A percentile compares a stretch with the other conserved stretches of the same genome.
Evolutionary conservation across 495 filamentous ascomycete species (phyloP).

Genomic region (Cercophora newfieldiana): DNA sequence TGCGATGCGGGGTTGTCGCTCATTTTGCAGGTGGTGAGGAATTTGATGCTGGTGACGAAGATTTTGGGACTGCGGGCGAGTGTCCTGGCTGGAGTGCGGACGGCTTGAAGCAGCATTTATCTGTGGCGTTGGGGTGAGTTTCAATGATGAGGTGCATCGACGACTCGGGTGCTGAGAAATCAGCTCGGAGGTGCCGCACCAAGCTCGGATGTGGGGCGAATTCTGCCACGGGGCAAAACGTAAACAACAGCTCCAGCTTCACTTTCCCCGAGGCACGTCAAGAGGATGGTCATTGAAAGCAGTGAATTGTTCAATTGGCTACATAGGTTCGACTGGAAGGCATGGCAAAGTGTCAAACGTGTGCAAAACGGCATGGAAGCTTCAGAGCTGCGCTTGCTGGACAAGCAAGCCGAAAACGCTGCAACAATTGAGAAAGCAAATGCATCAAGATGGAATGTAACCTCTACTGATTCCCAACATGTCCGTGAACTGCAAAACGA

Average conservation of each 20-base stretch:
- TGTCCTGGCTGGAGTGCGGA: background rate
- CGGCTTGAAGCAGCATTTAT: background rate
- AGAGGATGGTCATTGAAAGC: background rate
- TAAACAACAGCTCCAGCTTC: background rate
- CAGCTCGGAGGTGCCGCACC: background rate
- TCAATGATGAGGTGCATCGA: background rate
- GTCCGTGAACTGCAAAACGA: slow-evolving; percentile 33
- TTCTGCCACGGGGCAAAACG: background rate
- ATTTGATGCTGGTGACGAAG: background rate
- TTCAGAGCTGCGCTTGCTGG: too few relatives aligned
- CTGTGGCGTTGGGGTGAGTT: background rate
- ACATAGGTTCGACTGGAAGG: background rate
- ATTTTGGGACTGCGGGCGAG: background rate
- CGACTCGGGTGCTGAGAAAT: background rate
- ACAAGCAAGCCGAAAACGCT: background rate
- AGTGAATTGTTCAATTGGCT: background rate
- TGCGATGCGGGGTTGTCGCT: background rate
- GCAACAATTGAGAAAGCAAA: background rate
- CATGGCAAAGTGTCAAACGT: too few relatives aligned
- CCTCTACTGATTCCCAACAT: slow-evolving; percentile 43
- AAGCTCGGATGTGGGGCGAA: background rate
- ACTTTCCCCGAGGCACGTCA: background rate
- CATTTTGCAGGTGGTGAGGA: background rate
- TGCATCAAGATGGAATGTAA: slow-evolving; percentile 26
- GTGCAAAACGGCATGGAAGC: too few relatives aligned